Conservation (phyloP, 2,329 filamentous ascomycete species). For the Ophiostoma australiae region DNA sequence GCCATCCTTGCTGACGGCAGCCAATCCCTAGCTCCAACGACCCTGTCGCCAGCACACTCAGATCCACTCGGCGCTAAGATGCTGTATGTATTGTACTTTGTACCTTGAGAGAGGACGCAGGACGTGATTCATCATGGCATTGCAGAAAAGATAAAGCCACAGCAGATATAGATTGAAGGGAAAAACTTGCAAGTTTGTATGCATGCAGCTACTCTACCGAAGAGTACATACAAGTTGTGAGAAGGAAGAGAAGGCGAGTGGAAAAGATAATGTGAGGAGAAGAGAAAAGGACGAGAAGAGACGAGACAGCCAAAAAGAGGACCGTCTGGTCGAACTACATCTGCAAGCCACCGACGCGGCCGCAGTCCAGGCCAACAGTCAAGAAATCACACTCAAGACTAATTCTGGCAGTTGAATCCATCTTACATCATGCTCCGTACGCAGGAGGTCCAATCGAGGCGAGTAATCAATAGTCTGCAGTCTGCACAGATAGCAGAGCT, state of each 20-base stretch:
- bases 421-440: background rate
- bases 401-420: background rate
- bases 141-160: no score
- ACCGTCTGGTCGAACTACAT: no score
- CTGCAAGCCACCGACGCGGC: background rate
- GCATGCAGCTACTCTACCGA: no score
- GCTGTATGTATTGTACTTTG: no score
- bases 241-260: no score
- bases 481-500: background rate
- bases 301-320: no score
- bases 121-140: no score
- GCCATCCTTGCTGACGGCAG: slow-evolving; percentile 26
- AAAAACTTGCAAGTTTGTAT: no score
- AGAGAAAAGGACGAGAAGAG: background rate
- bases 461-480: background rate
- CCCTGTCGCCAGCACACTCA: slow-evolving; percentile 26
- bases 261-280: no score
- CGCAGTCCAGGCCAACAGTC: background rate
- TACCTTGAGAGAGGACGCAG: no score
- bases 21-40: slow-evolving; percentile 27
- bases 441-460: background rate
- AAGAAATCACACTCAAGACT: background rate
- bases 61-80: slow-evolving; percentile 28
- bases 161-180: no score
- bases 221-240: no score